A percentile compares a stretch with the other conserved stretches of the same genome.
phyloP scores from a whole-genome alignment of 306 rosid species.

The Vicia faba region DNA sequence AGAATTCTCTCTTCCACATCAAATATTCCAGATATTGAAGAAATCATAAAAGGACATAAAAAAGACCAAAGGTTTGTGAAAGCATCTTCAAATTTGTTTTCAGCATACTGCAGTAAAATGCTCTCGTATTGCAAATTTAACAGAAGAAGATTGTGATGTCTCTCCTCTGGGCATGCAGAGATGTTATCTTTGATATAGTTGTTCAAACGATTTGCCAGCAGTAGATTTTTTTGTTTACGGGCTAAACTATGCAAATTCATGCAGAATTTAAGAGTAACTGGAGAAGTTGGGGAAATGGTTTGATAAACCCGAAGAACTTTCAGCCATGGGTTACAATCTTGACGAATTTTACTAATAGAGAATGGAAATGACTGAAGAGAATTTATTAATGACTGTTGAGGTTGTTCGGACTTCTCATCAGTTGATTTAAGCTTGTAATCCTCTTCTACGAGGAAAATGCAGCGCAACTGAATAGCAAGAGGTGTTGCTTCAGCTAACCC shows the following conservation, averaged over 20 bases:
- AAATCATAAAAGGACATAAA: conserved; percentile 62
- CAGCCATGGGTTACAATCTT: conserved; percentile 88
- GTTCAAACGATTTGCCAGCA: conserved; percentile 73
- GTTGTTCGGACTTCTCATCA: conserved; percentile 52
- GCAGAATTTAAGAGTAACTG: conserved; percentile 64
- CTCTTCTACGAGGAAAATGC: conserved; percentile 78
- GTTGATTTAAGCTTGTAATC: conserved; percentile 63
- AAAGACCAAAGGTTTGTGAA: conserved; percentile 82
- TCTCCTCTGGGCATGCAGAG: conserved; percentile 56
- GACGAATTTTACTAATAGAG: conserved; percentile 63
- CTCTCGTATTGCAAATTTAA: conserved; percentile 82
- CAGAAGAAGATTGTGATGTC: conserved; percentile 48
- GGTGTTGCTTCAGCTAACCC: conserved; percentile 88
- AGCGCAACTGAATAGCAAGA: conserved; percentile 74
- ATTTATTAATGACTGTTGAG: conserved; percentile 55
- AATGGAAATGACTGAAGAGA: conserved; percentile 65
- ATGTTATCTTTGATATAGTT: conserved; percentile 57
- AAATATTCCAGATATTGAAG: conserved; percentile 52
- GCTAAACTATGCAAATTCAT: conserved; percentile 76
- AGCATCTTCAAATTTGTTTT: conserved; percentile 86
- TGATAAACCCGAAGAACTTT: conserved; percentile 84
- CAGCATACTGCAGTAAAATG: conserved; percentile 74
- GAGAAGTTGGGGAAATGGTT: conserved; percentile 67
- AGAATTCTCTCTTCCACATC: conserved; percentile 59
- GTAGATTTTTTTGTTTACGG: conserved; percentile 69